Percentiles rank a stretch among this genome's conserved stretches.
Evolutionary conservation across 2,329 filamentous ascomycete species (phyloP).

Genomic region (Botryosphaeria dothidea): DNA sequence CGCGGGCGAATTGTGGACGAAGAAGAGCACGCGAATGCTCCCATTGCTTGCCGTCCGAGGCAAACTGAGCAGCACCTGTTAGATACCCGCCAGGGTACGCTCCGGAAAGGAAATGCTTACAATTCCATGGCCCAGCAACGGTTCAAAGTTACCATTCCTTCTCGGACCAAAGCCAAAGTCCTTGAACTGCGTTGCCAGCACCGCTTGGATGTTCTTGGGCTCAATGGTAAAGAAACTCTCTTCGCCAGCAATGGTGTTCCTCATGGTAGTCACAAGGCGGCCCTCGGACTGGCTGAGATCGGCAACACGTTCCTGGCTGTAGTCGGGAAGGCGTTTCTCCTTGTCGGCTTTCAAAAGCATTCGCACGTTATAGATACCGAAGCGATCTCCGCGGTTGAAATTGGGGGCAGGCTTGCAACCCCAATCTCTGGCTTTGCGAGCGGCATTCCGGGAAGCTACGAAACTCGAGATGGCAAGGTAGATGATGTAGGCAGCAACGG

Average conservation of each 20-base stretch:
- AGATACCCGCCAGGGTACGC: slow-evolving; percentile 23
- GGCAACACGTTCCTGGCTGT: slow-evolving; percentile 26
- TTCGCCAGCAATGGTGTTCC: slow-evolving; percentile 44
- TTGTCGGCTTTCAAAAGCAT: slow-evolving; percentile 42
- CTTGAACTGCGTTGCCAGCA: slow-evolving; percentile 48
- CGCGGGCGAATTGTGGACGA: slow-evolving; percentile 54
- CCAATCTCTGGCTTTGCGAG: slow-evolving; percentile 38
- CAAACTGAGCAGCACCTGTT: slow-evolving; percentile 36
- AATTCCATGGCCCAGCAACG: slow-evolving; percentile 46
- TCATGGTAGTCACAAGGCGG: slow-evolving; percentile 29
- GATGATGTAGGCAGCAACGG: slow-evolving; percentile 35
- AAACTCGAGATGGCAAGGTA: slow-evolving; percentile 38
- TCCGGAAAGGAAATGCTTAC: background rate
- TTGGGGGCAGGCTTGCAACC: slow-evolving; percentile 50
- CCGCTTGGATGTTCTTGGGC: slow-evolving; percentile 50
- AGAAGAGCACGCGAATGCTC: slow-evolving; percentile 48
- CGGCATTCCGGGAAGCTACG: slow-evolving; percentile 31
- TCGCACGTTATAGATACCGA: slow-evolving; percentile 54
- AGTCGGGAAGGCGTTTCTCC: slow-evolving; percentile 34
- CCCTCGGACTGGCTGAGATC: slow-evolving; percentile 26
- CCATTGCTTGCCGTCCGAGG: slow-evolving; percentile 46
- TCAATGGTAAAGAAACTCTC: slow-evolving; percentile 44
- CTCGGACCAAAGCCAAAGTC: slow-evolving; percentile 45
- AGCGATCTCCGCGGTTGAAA: slow-evolving; percentile 51
- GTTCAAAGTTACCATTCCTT: slow-evolving; percentile 37